phyloP scores from a whole-genome alignment of 2,329 filamentous ascomycete genomes.

The Ophiobolus disseminans region DNA sequence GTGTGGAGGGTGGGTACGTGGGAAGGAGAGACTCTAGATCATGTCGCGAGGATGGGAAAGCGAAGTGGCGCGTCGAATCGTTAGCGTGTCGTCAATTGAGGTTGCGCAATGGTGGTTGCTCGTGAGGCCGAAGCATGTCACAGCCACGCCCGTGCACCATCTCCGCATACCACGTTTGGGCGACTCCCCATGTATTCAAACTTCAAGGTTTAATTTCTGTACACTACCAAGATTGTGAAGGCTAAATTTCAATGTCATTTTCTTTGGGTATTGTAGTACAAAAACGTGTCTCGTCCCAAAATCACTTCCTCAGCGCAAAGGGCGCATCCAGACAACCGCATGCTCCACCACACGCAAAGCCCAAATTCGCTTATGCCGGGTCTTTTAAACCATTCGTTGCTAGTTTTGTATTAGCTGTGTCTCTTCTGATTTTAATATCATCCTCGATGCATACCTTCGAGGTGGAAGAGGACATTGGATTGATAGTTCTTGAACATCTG shows the following conservation, averaged over 20 bases:
- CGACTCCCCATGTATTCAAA: neutral
- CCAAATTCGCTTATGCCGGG: slow-evolving; percentile 61
- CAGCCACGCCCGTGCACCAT: slow-evolving; percentile 30
- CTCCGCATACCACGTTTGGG: slow-evolving; percentile 19
- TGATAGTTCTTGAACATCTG: slow-evolving; percentile 99
- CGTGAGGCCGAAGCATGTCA: slow-evolving; percentile 18
- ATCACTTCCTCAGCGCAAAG: neutral
- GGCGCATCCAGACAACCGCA: too few species aligned
- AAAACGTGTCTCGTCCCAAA: neutral
- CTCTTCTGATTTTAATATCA: too few species aligned
- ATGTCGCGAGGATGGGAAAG: slow-evolving; percentile 30
- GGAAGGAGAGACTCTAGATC: slow-evolving; percentile 23
- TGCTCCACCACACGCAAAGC: too few species aligned
- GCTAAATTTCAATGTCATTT: slow-evolving; percentile 1
- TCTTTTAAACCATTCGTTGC: slow-evolving; percentile 86
- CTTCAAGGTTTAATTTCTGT: slow-evolving; percentile 1
- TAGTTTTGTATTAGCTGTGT: too few species aligned
- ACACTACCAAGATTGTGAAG: neutral
- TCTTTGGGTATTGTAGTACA: slow-evolving; percentile 6
- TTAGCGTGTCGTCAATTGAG: slow-evolving; percentile 24
- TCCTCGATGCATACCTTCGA: slow-evolving; percentile 86
- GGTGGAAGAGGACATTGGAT: slow-evolving; percentile 94
- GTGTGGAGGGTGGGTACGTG: slow-evolving; percentile 18
- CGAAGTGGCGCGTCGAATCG: slow-evolving; percentile 18
- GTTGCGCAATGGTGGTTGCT: slow-evolving; percentile 25